phyloP scores from a whole-genome alignment of 176 grass and related monocot genomes.

The Chloris gayana region DNA sequence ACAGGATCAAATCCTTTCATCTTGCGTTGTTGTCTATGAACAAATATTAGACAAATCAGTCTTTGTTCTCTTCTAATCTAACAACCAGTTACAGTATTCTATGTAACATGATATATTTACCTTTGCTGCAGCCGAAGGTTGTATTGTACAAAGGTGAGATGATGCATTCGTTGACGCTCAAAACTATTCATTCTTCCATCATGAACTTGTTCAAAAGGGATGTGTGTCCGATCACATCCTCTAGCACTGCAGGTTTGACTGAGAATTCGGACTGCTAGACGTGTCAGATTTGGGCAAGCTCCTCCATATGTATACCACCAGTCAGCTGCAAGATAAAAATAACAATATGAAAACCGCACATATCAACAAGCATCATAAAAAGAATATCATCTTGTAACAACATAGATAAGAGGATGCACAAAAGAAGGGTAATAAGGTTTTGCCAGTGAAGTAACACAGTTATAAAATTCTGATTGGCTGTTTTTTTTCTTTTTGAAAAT shows the following conservation, averaged over 20 bases:
- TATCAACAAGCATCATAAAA: slow-evolving; percentile 4
- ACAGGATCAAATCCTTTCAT: slow-evolving; percentile 74
- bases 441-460: not conserved
- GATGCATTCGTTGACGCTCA: slow-evolving; percentile 68
- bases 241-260: slow-evolving; percentile 88
- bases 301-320: slow-evolving; percentile 94
- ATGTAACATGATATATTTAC: slow-evolving; percentile 40
- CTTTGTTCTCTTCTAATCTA: not conserved
- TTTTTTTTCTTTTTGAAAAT: not conserved
- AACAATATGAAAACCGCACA: slow-evolving; percentile 21
- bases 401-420: not conserved
- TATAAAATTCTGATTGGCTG: not conserved
- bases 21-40: slow-evolving; percentile 58
- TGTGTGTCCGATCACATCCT: slow-evolving; percentile 57
- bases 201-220: slow-evolving; percentile 81
- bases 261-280: slow-evolving; percentile 77
- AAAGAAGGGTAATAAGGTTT: not conserved
- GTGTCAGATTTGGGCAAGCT: slow-evolving; percentile 81
- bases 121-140: slow-evolving; percentile 85
- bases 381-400: slow-evolving; percentile 27
- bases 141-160: slow-evolving; percentile 90
- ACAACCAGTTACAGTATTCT: not conserved
- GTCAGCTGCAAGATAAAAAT: slow-evolving; percentile 62
- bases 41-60: slow-evolving; percentile 26
- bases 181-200: slow-evolving; percentile 80